Conservation (phyloP, 169 alveolate genomes). For the Cryptosporidium ryanae region DNA sequence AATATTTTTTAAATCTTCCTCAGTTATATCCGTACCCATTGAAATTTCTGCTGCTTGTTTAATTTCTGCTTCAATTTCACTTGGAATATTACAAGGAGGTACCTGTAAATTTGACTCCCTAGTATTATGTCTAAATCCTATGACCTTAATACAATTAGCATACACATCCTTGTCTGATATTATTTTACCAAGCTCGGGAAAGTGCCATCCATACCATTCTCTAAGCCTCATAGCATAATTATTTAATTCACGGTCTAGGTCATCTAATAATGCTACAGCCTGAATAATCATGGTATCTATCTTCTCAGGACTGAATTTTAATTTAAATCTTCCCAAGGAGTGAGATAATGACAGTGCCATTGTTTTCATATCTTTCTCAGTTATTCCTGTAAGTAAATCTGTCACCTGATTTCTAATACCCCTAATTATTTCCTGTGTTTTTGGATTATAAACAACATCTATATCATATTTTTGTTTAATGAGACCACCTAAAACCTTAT, state of each 20-base stretch:
- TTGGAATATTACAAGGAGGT: constrained; percentile 86
- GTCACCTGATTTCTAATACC: constrained; percentile 87
- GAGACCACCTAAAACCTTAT: constrained; percentile 88
- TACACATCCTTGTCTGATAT: constrained; percentile 93
- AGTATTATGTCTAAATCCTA: constrained; percentile 90
- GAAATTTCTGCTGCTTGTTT: constrained; percentile 98
- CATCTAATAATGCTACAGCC: constrained; percentile 98
- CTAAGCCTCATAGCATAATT: constrained; percentile 98
- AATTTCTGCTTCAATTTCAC: constrained; percentile 95
- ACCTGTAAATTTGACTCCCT: constrained; percentile 80
- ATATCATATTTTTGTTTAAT: constrained; percentile 88
- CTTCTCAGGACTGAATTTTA: constrained; percentile 98
- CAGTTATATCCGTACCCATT: constrained; percentile 99
- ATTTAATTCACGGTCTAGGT: constrained; percentile 97
- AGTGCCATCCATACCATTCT: constrained; percentile 99
- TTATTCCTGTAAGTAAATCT: constrained; percentile 86
- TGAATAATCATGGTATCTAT: constrained; percentile 99
- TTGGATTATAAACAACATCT: constrained; percentile 84
- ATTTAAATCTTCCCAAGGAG: constrained; percentile 92
- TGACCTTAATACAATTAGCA: constrained; percentile 90
- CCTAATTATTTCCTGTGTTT: constrained; percentile 87
- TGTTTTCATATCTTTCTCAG: constrained; percentile 86
- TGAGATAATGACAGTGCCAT: constrained; percentile 93
- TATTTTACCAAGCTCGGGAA: constrained; percentile 98
- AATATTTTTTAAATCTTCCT: constrained; percentile 94